Evolutionary conservation across 2,329 filamentous ascomycete genomes (phyloP), one percentile per base, ranked within the genome.

Genomic region (Shiraia bambusicola): DNA sequence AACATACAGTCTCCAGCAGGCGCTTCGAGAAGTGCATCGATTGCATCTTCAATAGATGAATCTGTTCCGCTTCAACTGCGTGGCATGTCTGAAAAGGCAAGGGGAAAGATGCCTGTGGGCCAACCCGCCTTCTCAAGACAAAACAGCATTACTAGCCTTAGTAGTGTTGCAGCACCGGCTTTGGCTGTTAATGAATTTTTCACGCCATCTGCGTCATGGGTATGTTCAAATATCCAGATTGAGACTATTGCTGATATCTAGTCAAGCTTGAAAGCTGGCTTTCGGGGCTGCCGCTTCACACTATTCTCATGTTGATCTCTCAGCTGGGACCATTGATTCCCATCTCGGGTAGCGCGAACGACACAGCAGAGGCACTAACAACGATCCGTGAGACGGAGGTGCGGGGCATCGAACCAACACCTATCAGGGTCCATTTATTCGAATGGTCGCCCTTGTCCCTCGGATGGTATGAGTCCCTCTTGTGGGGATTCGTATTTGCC

Each of bases 71-170:
- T 83, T 14, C 91, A 96, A 64, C 67, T 95, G 22, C 81, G 88
- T 42, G 90, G 90, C 40, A 95, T 97, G 88, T 96, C 92, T 14
- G 93, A 97, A 69, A 98, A 97, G 67, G 93, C 93, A 12, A 79
- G 93, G 35, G 93, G 93, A 6, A 98, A 98, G 69, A 89, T 95
- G 83, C 93, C 92, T 19, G 89, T 87, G 10, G 87, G 88, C 1
- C 77, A 85, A 35, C 79, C 81, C n/a, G 81, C 81, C 2, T 95
- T 96, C 65, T 95, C 91, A 1, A 79, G 92, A 13, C 90, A 95
- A 61, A 95, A 93, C 62, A 94, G 90, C 67, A 88, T 84, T 19
- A 87, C 87, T 1, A 95, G 89, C 59, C 76, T 96, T 26, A 81
- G 77, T 43, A 83, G 82, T 55, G 76, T 84, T 58, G 80, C 83